These are phyloP conservation scores for Pythium aquatile DNA, from an alignment of 352 stramenopile genomes.

Conservation along the genomic window DNA sequence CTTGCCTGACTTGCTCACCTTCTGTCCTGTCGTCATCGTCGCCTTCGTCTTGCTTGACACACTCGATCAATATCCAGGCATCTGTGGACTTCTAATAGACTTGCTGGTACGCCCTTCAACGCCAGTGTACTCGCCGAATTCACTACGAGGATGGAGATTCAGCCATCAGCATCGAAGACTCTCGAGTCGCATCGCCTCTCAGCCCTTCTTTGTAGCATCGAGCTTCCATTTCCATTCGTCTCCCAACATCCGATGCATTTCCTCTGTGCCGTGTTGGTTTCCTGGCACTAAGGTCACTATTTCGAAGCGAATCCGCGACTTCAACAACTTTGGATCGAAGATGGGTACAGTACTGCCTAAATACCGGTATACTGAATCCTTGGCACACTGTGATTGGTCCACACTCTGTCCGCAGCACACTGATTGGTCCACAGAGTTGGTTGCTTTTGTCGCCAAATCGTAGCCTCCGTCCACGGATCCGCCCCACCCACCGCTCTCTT, in stretches of 20 bases:
- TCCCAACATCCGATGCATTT: no score
- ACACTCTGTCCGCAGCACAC: background rate
- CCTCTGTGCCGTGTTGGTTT: no score
- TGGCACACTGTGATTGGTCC: background rate
- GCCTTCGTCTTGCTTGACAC: background rate
- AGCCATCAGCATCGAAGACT: no score
- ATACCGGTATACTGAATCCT: background rate
- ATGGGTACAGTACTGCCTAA: background rate
- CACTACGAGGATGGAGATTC: no score
- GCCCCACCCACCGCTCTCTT: background rate
- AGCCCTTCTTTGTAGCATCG: no score
- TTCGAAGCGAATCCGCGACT: background rate
- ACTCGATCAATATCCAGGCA: no score
- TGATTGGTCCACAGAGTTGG: constrained; percentile 4
- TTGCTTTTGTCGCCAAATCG: constrained; percentile 1
- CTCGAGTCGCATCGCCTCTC: no score
- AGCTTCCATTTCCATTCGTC: no score
- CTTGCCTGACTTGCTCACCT: background rate
- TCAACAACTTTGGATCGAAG: background rate
- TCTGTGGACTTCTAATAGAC: no score
- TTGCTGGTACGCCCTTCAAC: no score
- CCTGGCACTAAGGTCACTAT: background rate
- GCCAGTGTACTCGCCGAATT: no score
- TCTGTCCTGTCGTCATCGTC: background rate
- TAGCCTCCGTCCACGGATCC: background rate